Base-by-base conservation (phyloP, 768 basidiomycete genomes). In the Leccinum broughii region DNA sequence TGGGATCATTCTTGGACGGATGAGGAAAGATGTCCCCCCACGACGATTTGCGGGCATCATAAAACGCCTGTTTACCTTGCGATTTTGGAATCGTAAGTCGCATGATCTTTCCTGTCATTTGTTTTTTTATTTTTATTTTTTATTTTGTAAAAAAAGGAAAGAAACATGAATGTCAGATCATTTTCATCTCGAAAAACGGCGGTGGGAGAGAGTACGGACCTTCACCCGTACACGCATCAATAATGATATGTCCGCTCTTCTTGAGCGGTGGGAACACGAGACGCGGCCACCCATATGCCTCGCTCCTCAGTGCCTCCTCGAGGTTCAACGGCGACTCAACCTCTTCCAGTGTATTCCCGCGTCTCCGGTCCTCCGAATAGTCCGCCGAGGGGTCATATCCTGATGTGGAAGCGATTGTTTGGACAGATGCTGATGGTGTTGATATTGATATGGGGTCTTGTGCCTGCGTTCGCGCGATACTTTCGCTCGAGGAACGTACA, bases 21-120 rank as follows among this genome's bases (percentile, higher is more conserved):
- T 98, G 95, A 22, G 97, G 97, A 75, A 98, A 98, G 24, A 93
- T 79, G 71, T 98, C 97, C 20, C 97, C 97, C 95, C 96, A 98
- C 10, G 75, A 76, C 0, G 92, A 87, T 76, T 98, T 98, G 37
- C 95, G 87, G 3, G 95, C 95, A 72, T 98, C 97, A 70, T 98
- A 94, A 70, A 86, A 99, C 0, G 85, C 82, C 67, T 98, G 95
- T 72, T 93, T 95, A n/a, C 95, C 95, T 76, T 95, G 95, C 2
- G 93, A 95, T 66, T 86, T 94, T 0, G 96, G 92, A 41, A 96
- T 87, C 5, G 90, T 96, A 74, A 95, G 77, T 6, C 96, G 87
- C 83, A 95, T 90, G 51, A 98, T 89, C 75, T 92, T 88, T 34
- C 91, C 96, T 97, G 67, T 55, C 1, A 8, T 39, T 39, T 39